Percentiles rank a stretch among this genome's conserved stretches.
phyloP scores from a whole-genome alignment of 1,139 yeast genomes.

The Debaryomyces fabryi region DNA sequence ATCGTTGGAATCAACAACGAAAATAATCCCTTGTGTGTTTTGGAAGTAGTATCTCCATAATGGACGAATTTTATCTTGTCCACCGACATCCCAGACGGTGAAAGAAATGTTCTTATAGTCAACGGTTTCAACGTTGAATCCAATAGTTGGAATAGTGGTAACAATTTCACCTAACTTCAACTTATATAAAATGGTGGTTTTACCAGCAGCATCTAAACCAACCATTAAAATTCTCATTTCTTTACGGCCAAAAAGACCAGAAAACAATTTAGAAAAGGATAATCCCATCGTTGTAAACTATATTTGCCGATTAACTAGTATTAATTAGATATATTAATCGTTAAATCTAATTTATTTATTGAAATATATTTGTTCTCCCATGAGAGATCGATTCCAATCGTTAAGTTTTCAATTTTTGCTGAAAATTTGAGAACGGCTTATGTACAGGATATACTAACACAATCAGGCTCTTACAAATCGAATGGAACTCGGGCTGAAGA shows the following conservation, averaged over 20 bases:
- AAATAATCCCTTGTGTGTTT: slow-evolving; percentile 46
- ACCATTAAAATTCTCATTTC: slow-evolving; percentile 50
- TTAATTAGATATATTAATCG: slow-evolving; percentile 8
- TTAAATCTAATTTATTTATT: slow-evolving; percentile 4
- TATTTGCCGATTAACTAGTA: slow-evolving; percentile 8
- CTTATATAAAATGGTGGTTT: slow-evolving; percentile 45
- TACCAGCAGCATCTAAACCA: slow-evolving; percentile 49
- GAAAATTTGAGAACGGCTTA: slow-evolving; percentile 9
- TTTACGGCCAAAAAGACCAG: slow-evolving; percentile 42
- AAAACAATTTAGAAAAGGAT: slow-evolving; percentile 40
- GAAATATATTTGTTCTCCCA: slow-evolving; percentile 8
- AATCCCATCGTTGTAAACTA: slow-evolving; percentile 29
- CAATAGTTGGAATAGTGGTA: slow-evolving; percentile 46
- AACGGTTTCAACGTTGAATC: slow-evolving; percentile 46
- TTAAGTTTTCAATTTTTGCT: slow-evolving; percentile 8
- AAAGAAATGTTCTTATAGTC: slow-evolving; percentile 46
- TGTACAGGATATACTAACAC: background rate
- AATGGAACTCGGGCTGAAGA: background rate
- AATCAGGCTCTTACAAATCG: background rate
- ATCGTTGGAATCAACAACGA: slow-evolving; percentile 46
- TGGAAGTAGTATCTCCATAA: slow-evolving; percentile 49
- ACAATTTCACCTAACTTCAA: slow-evolving; percentile 47
- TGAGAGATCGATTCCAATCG: slow-evolving; percentile 8
- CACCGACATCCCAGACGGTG: slow-evolving; percentile 50
- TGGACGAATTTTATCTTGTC: slow-evolving; percentile 47